phyloP scores from a whole-genome alignment of 768 basidiomycete species.

The Xerocomellus intermedius region DNA sequence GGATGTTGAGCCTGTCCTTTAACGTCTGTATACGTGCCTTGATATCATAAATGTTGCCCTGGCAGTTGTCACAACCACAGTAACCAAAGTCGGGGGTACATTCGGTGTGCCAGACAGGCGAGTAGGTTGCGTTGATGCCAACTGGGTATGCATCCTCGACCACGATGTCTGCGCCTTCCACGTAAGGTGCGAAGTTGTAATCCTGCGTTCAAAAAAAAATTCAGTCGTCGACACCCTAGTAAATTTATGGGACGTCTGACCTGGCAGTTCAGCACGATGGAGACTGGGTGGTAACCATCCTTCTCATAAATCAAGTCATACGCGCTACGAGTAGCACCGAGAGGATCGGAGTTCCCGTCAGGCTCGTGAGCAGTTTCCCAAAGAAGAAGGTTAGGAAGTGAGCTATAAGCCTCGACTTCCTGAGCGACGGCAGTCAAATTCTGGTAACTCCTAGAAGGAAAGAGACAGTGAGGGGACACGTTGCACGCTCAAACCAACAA shows the following conservation, averaged over 20 bases:
- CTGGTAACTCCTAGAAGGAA: constrained; percentile 48
- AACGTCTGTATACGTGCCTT: constrained; percentile 64
- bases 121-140: constrained; percentile 63
- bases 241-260: neutral
- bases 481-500: neutral
- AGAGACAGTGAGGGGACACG: neutral
- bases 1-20: constrained; percentile 51
- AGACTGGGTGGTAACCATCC: constrained; percentile 60
- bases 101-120: constrained; percentile 54
- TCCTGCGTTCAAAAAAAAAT: constrained; percentile 37
- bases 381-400: constrained; percentile 61
- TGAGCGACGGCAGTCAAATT: constrained; percentile 58
- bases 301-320: constrained; percentile 47
- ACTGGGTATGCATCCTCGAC: constrained; percentile 46
- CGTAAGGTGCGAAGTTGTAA: constrained; percentile 58
- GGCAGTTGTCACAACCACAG: constrained; percentile 73
- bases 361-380: constrained; percentile 78
- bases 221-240: neutral
- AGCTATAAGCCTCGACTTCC: constrained; percentile 63
- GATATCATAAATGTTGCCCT: constrained; percentile 64
- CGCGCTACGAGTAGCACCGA: constrained; percentile 49
- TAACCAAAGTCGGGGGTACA: constrained; percentile 68
- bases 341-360: constrained; percentile 65
- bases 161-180: constrained; percentile 65
- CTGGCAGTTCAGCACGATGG: constrained; percentile 52